Percentiles rank a stretch among this genome's conserved stretches.
Conservation (phyloP, 306 rosid species). For the Casuarina glauca region DNA sequence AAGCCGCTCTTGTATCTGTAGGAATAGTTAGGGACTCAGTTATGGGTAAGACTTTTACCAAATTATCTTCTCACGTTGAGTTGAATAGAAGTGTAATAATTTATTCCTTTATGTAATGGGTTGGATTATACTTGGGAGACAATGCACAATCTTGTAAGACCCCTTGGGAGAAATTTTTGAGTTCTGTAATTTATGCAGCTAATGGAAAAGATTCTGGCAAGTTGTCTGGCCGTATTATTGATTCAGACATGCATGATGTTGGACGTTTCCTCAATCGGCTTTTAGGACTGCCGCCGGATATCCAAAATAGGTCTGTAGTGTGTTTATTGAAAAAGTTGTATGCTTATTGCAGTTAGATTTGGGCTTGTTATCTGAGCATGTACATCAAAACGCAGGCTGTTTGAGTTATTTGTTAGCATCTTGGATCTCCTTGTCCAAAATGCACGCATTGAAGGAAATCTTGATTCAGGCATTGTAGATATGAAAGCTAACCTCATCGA, state of each 20-base stretch:
- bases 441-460: conserved; percentile 97
- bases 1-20: conserved; percentile 87
- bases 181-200: conserved; percentile 47
- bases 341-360: conserved; percentile 27
- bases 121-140: not conserved
- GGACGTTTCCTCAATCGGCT: conserved; percentile 97
- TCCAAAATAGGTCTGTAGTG: conserved; percentile 81
- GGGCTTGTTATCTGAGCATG: conserved; percentile 35
- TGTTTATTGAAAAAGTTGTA: conserved; percentile 21
- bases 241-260: conserved; percentile 95
- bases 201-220: conserved; percentile 73
- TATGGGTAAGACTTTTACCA: conserved; percentile 47
- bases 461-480: conserved; percentile 94
- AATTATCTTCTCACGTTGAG: not conserved
- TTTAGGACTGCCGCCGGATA: conserved; percentile 88
- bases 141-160: conserved; percentile 9
- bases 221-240: conserved; percentile 76
- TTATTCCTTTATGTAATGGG: not conserved
- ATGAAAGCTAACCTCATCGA: conserved; percentile 87
- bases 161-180: conserved; percentile 12
- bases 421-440: conserved; percentile 92
- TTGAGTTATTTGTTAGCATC: conserved; percentile 85
- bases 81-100: not conserved
- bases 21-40: conserved; percentile 83
- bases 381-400: conserved; percentile 55